These are phyloP conservation scores for Schwanniomyces polymorphus DNA, from an alignment of 805 yeast genomes.

Conservation along the genomic window DNA sequence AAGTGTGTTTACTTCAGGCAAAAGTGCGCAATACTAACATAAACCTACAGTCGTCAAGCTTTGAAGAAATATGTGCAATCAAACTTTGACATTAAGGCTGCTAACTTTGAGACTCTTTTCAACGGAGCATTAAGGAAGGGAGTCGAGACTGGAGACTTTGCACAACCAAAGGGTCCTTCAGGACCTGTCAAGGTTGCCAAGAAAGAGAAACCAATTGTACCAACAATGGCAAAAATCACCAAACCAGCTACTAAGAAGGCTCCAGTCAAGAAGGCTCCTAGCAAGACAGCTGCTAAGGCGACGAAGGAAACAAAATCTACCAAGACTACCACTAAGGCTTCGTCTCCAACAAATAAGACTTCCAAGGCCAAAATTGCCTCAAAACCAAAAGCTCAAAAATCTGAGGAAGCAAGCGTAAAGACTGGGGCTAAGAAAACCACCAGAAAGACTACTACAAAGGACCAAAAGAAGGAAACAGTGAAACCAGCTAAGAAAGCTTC, in stretches of 20 bases:
- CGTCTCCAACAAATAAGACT: constrained; percentile 19
- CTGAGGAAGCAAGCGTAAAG: constrained; percentile 22
- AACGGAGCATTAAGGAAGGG: constrained; percentile 80
- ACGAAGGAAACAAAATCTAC: constrained; percentile 15
- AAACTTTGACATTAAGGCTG: constrained; percentile 56
- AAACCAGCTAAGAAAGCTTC: constrained; percentile 19
- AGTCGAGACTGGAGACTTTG: constrained; percentile 70
- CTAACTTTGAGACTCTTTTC: constrained; percentile 73
- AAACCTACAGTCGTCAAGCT: constrained; percentile 70
- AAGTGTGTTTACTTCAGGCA: constrained; percentile 24
- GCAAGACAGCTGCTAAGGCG: constrained; percentile 14
- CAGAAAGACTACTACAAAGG: constrained; percentile 7
- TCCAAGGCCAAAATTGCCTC: constrained; percentile 18
- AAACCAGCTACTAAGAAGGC: constrained; percentile 18
- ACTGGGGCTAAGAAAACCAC: constrained; percentile 17
- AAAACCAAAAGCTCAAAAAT: constrained; percentile 17
- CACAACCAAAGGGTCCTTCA: constrained; percentile 87
- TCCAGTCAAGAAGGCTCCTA: constrained; percentile 14
- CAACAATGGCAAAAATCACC: constrained; percentile 30
- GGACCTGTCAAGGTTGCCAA: constrained; percentile 76
- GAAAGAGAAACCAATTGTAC: constrained; percentile 28
- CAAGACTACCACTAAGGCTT: constrained; percentile 14
- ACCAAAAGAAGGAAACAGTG: constrained; percentile 17
- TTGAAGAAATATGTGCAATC: constrained; percentile 78
- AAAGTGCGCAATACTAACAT: constrained; percentile 12